Evolutionary conservation across 257 asterid genomes (phyloP), one percentile per base, ranked within the genome.

Genomic region (Rehmannia glutinosa): DNA sequence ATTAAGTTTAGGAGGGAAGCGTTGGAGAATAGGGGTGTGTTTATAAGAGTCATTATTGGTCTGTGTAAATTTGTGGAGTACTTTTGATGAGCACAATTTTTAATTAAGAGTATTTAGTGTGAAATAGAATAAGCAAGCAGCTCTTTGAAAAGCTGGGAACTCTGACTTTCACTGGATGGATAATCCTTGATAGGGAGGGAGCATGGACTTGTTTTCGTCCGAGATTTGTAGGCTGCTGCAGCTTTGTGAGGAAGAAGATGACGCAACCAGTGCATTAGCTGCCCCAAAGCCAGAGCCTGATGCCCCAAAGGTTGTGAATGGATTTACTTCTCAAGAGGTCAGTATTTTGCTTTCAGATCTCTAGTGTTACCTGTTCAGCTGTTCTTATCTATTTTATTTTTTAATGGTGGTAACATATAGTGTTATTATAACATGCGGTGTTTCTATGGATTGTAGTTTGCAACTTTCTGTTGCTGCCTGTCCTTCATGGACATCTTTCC

Each of bases 221-320:
- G 98, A 93, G 54, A 84, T 93, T 71, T 77, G 64, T 63, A 80
- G 90, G 71, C 82, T 90, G 79, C 75, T 93, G 84, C 96, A 86
- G 77, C 85, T 82, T 42, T 81, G 69, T 66, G 98, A 92, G 75
- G 98, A 87, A 83, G 95, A 93, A 78, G 98, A 93, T 88, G 98
- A 93, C 33, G 98, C 98, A 62, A 87, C 90, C 50, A 93, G 98
- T 78, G 78, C 75, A 59, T 81, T 93, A 77, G 88, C 89, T 75
- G 83, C 88, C 15, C 92, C 90, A 19, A 93, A 90, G 83, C 82
- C 90, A 32, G 96, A 87, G 50, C 92, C 89, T 15, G 97, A 76
- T 80, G 74, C 69, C 25, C 86, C 71, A 25, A 88, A 83, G 75
- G 76, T 66, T 77, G 80, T 77, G 59, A 70, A 67, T 46, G 80